These are phyloP conservation scores for Podaxis carcinomalis DNA, from an alignment of 768 basidiomycete genomes.

Conservation along the genomic window DNA sequence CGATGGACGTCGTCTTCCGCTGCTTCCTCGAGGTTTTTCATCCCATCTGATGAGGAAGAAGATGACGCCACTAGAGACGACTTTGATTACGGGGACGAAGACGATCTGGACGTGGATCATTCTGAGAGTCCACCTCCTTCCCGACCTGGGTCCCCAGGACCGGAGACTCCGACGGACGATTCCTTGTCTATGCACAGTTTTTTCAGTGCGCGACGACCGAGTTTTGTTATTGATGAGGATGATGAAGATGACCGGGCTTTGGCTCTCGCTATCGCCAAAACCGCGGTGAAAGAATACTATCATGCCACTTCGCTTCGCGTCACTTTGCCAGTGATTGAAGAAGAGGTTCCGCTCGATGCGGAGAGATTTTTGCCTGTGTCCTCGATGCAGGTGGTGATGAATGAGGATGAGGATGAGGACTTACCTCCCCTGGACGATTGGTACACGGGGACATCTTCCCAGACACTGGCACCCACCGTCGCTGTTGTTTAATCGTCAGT, in stretches of 20 bases:
- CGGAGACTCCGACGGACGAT: slow-evolving; percentile 18
- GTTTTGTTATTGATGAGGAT: slow-evolving; percentile 14
- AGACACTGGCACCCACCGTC: slow-evolving; percentile 8
- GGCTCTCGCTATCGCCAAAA: slow-evolving; percentile 10
- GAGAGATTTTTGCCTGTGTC: slow-evolving; percentile 1
- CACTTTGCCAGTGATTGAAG: slow-evolving; percentile 10
- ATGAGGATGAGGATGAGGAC: slow-evolving; percentile 30
- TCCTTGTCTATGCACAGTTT: slow-evolving; percentile 2
- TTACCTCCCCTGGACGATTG: slow-evolving; percentile 39
- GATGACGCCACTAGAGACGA: slow-evolving; percentile 9
- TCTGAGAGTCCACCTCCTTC: slow-evolving; percentile 13
- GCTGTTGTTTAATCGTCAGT: not conserved
- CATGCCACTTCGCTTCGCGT: slow-evolving; percentile 4
- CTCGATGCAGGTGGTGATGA: not conserved
- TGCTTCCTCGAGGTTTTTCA: slow-evolving; percentile 3
- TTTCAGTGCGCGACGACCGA: slow-evolving; percentile 1
- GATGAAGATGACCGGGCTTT: slow-evolving; percentile 16
- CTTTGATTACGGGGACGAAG: slow-evolving; percentile 16
- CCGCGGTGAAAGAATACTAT: slow-evolving; percentile 7
- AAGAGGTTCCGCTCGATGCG: slow-evolving; percentile 6
- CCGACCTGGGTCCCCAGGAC: slow-evolving; percentile 16
- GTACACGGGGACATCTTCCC: slow-evolving; percentile 26
- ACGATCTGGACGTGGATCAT: slow-evolving; percentile 9
- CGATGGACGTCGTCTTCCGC: not conserved
- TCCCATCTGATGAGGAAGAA: slow-evolving; percentile 14